Evolutionary conservation across 179 eudicot genomes (phyloP), one percentile per base, ranked within the genome.

Genomic region (Gypsophila paniculata): DNA sequence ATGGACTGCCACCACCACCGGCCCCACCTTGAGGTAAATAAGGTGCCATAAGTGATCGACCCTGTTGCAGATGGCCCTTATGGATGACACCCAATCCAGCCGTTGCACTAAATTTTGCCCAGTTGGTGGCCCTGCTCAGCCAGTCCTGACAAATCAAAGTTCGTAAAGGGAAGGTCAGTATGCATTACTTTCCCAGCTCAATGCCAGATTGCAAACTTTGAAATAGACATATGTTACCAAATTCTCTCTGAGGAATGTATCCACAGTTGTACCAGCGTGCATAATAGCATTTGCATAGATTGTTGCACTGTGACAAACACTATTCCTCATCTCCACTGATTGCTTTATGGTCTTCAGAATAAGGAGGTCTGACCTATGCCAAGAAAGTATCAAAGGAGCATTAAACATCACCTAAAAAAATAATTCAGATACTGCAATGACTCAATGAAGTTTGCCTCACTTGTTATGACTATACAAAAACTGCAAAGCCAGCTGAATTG

Each of bases 201-300:
- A n/a, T n/a, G n/a, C n/a, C n/a, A n/a, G n/a, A n/a, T n/a, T n/a
- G n/a, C n/a, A n/a, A n/a, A n/a, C n/a, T n/a, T n/a, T n/a, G n/a
- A n/a, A n/a, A n/a, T n/a, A n/a, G n/a, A n/a, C n/a, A n/a, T n/a
- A n/a, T n/a, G n/a, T n/a, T n/a, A n/a, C 99, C 91, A 94, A 79
- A 87, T 94, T 91, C 71, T 91, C 99, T 77, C 97, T 84, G 13
- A 94, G 85, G 83, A 94, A 94, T 71, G 97, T 91, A 81, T 90
- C 99, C 69, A 91, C 94, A 21, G 99, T 94, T 52, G 99, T 94
- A 75, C 99, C 99, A 82, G 97, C 99, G 81, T 91, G 99, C 99
- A 91, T 94, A 79, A 94, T 84, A 25, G 99, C 97, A 87, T 94
- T 94, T n/a, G 99, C 90, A 85, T 88, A 86, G 60, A 94, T 91